phyloP scores from a whole-genome alignment of 2,329 filamentous ascomycete species.

The Paraphaeosphaeria minitans region DNA sequence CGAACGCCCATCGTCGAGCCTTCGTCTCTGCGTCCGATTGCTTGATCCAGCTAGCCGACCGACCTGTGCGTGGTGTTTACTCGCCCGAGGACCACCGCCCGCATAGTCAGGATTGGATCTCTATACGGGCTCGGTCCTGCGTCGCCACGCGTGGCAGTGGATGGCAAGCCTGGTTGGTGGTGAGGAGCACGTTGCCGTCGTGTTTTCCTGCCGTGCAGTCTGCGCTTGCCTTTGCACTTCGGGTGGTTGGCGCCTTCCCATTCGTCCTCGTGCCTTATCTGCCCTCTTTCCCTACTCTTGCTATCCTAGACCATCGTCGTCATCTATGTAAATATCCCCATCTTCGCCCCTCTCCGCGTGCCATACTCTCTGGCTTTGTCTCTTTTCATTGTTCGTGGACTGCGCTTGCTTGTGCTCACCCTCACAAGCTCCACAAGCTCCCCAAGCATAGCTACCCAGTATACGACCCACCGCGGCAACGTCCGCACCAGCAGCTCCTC shows the following conservation, averaged over 20 bases:
- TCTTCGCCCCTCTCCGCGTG: neutral
- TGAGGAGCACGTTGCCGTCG: neutral
- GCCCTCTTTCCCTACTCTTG: neutral
- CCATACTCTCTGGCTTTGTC: neutral
- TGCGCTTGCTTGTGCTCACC: neutral
- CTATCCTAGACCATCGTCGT: neutral
- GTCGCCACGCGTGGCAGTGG: neutral
- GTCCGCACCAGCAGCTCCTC: neutral
- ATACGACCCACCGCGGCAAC: neutral
- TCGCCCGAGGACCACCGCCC: neutral
- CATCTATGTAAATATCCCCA: neutral
- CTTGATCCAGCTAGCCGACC: constrained; percentile 5
- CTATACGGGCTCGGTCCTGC: neutral
- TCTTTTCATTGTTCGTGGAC: neutral
- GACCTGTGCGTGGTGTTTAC: neutral
- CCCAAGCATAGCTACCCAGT: neutral
- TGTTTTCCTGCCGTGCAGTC: neutral
- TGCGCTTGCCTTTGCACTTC: neutral
- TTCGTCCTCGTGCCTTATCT: constrained; percentile 3
- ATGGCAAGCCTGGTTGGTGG: constrained; percentile 4
- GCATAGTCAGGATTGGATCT: constrained; percentile 4
- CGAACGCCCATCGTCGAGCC: neutral
- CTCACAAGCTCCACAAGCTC: constrained; percentile 1
- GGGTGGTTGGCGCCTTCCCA: neutral
- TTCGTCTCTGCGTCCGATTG: constrained; percentile 3